Base-by-base conservation (phyloP, 805 yeast genomes). In the Wickerhamiella nectarea region DNA sequence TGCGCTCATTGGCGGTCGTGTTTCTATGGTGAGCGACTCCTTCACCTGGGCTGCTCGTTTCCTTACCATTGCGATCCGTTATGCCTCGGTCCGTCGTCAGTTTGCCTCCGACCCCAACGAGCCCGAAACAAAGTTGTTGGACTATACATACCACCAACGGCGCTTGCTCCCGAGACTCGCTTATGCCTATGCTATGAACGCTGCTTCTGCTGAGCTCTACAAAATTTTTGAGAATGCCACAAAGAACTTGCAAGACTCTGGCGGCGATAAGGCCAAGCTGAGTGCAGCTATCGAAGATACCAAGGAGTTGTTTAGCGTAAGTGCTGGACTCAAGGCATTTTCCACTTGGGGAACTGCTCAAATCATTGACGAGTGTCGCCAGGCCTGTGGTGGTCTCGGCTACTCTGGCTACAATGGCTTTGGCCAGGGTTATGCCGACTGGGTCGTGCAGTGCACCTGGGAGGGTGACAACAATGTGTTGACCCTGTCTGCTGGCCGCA, bases 371-470 rank as follows among this genome's bases (percentile, higher is more conserved):
- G 87, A 86, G 65, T 74, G 86, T 51, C 75, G 96, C 65, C 96
- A 87, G 64, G 71, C 94, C 2, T 86, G 95, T 63, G 95, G 96
- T 60, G 96, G 96, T 25, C 95, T 83, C 63, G 96, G 96, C 34
- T 87, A 87, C 65, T 84, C 94, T 19, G 76, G 86, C n/a, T 87
- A 87, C 63, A 76, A 84, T 51, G 94, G 87, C 1, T 82, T 87
- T 59, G 95, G 93, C 34, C 83, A 80, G 59, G 86, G 86, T 10
- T 84, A 76, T 67, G 72, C 73, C 49, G 96, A 87, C 61, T 89
- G 94, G 84, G 95, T 82, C n/a, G 95, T 87, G 34, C 95, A 87
- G 66, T 86, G 95, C 64, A 87, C 96, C 15, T 87, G 96, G 96
- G 96, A 87, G 67, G 96, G 96, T 62, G 96, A 87, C 63, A 87